A percentile compares a stretch with the other conserved stretches of the same genome.
Conservation (phyloP, 1,284 basidiomycete species). For the Polyporus tsugae region DNA sequence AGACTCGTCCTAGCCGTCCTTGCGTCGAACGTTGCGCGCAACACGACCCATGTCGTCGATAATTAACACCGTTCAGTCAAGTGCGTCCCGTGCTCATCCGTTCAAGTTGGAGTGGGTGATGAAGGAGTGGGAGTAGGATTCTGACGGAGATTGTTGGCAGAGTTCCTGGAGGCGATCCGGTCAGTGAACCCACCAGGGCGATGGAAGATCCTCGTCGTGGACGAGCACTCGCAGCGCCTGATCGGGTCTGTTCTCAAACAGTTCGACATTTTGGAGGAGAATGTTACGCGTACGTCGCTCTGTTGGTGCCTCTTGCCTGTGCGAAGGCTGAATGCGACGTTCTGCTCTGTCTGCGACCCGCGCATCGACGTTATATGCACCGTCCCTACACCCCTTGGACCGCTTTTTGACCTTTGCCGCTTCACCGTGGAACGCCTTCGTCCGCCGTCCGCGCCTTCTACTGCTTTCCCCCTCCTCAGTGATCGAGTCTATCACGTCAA, state of each 20-base stretch:
- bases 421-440: neutral
- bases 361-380: neutral
- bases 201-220: slow-evolving; percentile 98
- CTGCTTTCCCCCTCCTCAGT: slow-evolving; percentile 50
- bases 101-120: neutral
- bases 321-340: slow-evolving; percentile 13
- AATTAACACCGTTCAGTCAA: slow-evolving; percentile 59
- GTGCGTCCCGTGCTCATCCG: slow-evolving; percentile 46
- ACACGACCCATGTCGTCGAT: slow-evolving; percentile 58
- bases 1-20: neutral
- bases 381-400: neutral
- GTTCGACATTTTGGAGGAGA: slow-evolving; percentile 93
- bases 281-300: slow-evolving; percentile 83
- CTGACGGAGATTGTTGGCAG: slow-evolving; percentile 47
- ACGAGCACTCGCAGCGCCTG: slow-evolving; percentile 89
- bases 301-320: neutral
- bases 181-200: slow-evolving; percentile 80
- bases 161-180: slow-evolving; percentile 82
- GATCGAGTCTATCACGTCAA: slow-evolving; percentile 79
- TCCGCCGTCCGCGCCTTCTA: neutral
- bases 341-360: neutral
- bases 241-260: slow-evolving; percentile 90
- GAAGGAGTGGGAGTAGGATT: neutral
- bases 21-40: neutral
- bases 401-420: neutral